Base-by-base conservation (phyloP, 2,329 filamentous ascomycete genomes). In the Xylaria sp. region DNA sequence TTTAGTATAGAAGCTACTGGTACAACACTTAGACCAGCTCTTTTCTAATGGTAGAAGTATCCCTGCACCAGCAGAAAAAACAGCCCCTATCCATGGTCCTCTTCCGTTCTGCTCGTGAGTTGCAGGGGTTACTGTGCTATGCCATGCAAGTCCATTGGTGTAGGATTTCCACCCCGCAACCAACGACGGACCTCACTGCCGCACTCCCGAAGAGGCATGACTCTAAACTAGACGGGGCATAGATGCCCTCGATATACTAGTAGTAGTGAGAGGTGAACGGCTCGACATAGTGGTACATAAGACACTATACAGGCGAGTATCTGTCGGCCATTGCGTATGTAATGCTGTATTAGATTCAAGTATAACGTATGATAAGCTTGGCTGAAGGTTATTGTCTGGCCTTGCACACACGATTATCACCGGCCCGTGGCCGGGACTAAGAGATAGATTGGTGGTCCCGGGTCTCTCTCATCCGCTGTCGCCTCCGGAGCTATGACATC, bases 401-500 rank as follows among this genome's bases (percentile, higher is more conserved):
- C 51, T 47, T 48, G 29, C 27, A 35, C 35, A 23, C 12, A 32
- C 21, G 42, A 29, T 12, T 42, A 50, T 40, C 27, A 32, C 44
- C 54, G 53, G 62, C 18, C 27, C 23, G 25, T 13, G 9, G 37
- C 35, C 57, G 63, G 63, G 37, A 27, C 8, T 10, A 35, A 44
- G 23, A 13, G 3, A 4, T 23, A 25, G n/a, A 51, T n/a, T 16
- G 29, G 3, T 3, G 10, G 9, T 42, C 1, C 37, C 47, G 48
- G 55, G 27, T 23, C 27, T 54, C 50, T 44, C 40, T 37, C 29
- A 37, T 51, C 61, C 48, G 65, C 21, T 35, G 37, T n/a, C 18
- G 35, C 13, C 10, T n/a, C 53, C 66, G 66, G 66, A 62, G 27
- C 60, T 44, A 62, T 53, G 62, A 21, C 62, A 53, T 69, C 66